phyloP scores from a whole-genome alignment of 208 protist species.

The Leishmania martiniquensis region DNA sequence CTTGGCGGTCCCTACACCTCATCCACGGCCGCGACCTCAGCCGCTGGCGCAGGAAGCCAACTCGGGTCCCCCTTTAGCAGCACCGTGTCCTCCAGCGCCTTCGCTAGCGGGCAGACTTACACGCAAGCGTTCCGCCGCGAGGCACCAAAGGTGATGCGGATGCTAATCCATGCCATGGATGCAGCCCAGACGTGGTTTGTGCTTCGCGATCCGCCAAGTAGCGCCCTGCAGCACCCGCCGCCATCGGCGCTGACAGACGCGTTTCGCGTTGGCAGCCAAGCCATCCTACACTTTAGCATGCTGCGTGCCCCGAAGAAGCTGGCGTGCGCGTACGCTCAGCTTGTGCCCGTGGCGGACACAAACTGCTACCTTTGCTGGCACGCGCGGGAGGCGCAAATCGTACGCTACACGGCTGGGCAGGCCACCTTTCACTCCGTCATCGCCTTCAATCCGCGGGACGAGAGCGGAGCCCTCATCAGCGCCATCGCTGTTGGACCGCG shows the following conservation, averaged over 20 bases:
- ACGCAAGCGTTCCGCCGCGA: conserved; percentile 62
- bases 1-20: conserved; percentile 29
- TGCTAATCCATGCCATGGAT: conserved; percentile 72
- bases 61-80: conserved; percentile 25
- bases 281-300: conserved; percentile 52
- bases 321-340: conserved; percentile 37
- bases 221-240: conserved; percentile 32
- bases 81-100: conserved; percentile 21
- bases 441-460: conserved; percentile 46
- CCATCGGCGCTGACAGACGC: conserved; percentile 34
- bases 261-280: conserved; percentile 34
- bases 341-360: conserved; percentile 62
- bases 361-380: conserved; percentile 73
- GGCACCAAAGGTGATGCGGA: conserved; percentile 64
- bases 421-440: conserved; percentile 55
- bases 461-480: conserved; percentile 56
- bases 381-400: conserved; percentile 55
- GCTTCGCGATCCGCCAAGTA: conserved; percentile 46
- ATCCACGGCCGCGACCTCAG: neutral
- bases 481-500: conserved; percentile 55
- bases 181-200: conserved; percentile 49
- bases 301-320: conserved; percentile 36
- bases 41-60: conserved; percentile 10
- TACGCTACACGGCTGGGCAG: conserved; percentile 54
- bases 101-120: conserved; percentile 54